Percentiles rank a stretch among this genome's conserved stretches.
Conservation (phyloP, 352 stramenopile genomes). For the Phytopythium boreale region DNA sequence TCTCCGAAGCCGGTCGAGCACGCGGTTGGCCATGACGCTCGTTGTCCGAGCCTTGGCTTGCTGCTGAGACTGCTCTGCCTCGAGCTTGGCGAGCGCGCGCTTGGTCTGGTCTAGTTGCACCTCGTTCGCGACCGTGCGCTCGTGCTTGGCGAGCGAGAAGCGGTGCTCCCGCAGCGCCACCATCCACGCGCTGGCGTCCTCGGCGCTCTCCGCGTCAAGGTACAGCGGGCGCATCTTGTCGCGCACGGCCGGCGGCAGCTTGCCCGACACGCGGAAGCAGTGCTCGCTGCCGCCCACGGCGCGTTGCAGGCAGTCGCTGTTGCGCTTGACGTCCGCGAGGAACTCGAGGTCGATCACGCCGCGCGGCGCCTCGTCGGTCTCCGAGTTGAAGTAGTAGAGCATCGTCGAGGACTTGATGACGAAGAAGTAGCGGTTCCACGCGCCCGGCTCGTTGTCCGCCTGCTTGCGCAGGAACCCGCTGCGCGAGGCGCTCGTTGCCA, state of each 20-base stretch:
- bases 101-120: constrained; percentile 38
- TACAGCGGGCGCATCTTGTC: constrained; percentile 66
- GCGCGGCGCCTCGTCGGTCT: constrained; percentile 55
- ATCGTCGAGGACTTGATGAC: constrained; percentile 69
- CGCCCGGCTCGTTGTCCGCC: constrained; percentile 71
- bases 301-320: constrained; percentile 74
- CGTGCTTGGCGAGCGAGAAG: constrained; percentile 51
- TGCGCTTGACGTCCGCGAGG: constrained; percentile 68
- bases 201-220: constrained; percentile 48
- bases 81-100: constrained; percentile 22
- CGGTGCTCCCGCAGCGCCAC: constrained; percentile 61
- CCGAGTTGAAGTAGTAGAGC: constrained; percentile 83
- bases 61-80: constrained; percentile 24
- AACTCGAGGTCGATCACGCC: constrained; percentile 83
- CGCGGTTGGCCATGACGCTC: constrained; percentile 17
- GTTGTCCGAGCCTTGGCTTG: constrained; percentile 14
- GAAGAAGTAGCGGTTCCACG: constrained; percentile 84
- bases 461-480: constrained; percentile 71
- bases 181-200: constrained; percentile 67
- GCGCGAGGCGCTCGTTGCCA: constrained; percentile 49
- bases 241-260: constrained; percentile 37
- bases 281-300: constrained; percentile 54
- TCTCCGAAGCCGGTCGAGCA: constrained; percentile 33
- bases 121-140: constrained; percentile 33
- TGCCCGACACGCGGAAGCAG: constrained; percentile 71